Evolutionary conservation across 495 filamentous ascomycete genomes (phyloP), one percentile per base, ranked within the genome.

Genomic region (Trichoderma erinaceum): DNA sequence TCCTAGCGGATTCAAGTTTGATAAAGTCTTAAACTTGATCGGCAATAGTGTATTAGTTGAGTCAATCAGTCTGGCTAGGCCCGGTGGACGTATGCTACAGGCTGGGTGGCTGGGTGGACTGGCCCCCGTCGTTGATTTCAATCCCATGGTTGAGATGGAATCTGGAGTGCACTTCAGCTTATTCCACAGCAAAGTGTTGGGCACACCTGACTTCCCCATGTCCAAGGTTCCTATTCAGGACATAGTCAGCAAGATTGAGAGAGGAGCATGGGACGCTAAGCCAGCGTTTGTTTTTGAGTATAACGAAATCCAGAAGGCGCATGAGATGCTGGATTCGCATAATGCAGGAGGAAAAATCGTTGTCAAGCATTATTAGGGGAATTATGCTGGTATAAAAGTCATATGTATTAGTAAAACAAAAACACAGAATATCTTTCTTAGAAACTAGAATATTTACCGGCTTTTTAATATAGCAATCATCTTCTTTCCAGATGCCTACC

Each of bases 131-230:
- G 48, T 56, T 3, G 77, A 81, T 21, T 83, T 83, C 73, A 82
- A 83, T 69, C 81, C 79, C 29, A 71, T 83, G 66, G 52, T 82
- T 15, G 74, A 82, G 71, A 82, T 83, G 78, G 76, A 73, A 29
- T 77, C 74, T 56, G 82, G 81, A 3, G 80, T 83, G n/a, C 80
- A 84, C 68, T 82, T 84, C 68, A 83, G 78, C 67, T 74, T 83
- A 29, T 84, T 83, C 71, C 73, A 75, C 15, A 81, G 80, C 64
- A 74, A 75, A 38, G 77, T 77, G 11, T 73, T 82, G 41, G 82
- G 81, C 0, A 71, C 69, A 5, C 70, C 70, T 0, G 81, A 76
- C 7, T 82, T 83, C 66, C 78, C 78, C 18, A 52, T 83, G 27
- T 79, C 79, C 0, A 74, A 75, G 67, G 71, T 83, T 15, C 81